Conservation (phyloP, 164 flowering plant species). For the Echeveria elegans region DNA sequence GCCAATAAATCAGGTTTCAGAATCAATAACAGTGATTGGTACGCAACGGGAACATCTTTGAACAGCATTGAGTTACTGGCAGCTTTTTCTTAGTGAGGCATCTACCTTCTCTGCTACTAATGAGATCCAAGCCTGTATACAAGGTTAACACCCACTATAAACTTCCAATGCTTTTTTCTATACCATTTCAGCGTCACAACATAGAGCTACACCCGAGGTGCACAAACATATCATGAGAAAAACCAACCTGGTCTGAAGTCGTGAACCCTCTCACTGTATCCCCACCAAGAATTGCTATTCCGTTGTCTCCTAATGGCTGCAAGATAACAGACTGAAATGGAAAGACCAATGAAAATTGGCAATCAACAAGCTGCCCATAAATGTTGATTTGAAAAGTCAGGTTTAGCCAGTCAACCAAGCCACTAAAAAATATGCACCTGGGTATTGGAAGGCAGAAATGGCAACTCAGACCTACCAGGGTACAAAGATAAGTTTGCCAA, state of each 20-base stretch:
- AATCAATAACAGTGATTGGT: too few species aligned
- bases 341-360: background rate
- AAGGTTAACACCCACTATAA: background rate
- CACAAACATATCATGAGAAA: background rate
- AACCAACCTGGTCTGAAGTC: constrained; percentile 69
- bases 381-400: background rate
- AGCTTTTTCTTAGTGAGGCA: constrained; percentile 27
- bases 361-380: background rate
- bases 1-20: too few species aligned
- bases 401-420: too few species aligned
- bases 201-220: too few species aligned
- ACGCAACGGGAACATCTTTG: too few species aligned
- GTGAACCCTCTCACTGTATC: constrained; percentile 89
- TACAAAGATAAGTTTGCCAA: constrained; percentile 89
- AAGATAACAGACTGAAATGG: constrained; percentile 71
- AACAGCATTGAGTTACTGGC: constrained; percentile 5
- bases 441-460: constrained; percentile 82
- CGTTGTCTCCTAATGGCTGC: constrained; percentile 87
- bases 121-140: constrained; percentile 70
- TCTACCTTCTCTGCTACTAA: constrained; percentile 69
- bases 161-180: background rate
- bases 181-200: too few species aligned
- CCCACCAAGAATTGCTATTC: constrained; percentile 74
- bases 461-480: constrained; percentile 86
- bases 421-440: constrained; percentile 39